These are phyloP conservation scores for Knufia petricola DNA, from an alignment of 2,329 filamentous ascomycete genomes.

Conservation along the genomic window DNA sequence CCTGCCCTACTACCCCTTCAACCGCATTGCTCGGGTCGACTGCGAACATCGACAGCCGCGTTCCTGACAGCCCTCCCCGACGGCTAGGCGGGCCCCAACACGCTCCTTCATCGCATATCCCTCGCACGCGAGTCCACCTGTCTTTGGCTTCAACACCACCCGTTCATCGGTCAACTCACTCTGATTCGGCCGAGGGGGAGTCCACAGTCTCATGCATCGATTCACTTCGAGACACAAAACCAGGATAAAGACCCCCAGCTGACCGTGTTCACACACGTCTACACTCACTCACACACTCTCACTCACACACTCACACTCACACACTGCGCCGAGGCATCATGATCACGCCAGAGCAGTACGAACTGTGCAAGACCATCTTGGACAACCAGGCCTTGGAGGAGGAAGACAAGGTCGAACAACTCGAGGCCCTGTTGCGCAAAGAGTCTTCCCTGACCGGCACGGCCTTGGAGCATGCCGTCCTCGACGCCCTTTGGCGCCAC, in stretches of 20 bases:
- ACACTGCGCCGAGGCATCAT: constrained; percentile 39
- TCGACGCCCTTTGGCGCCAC: constrained; percentile 73
- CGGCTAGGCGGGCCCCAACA: background rate
- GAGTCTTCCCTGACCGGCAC: constrained; percentile 66
- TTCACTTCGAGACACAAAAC: background rate
- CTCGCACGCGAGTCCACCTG: too few species aligned
- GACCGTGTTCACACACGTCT: too few species aligned
- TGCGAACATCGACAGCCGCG: background rate
- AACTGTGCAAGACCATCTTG: constrained; percentile 79
- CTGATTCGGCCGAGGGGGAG: background rate
- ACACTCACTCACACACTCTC: too few species aligned
- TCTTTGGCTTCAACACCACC: too few species aligned
- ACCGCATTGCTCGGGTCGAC: background rate
- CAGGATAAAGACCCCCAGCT: background rate
- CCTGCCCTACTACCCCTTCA: background rate
- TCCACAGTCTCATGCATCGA: background rate
- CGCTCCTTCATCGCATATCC: too few species aligned
- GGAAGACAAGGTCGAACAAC: constrained; percentile 86
- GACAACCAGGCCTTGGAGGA: constrained; percentile 76
- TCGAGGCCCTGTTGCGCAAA: constrained; percentile 75
- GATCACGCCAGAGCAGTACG: constrained; percentile 88
- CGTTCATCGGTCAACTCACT: background rate
- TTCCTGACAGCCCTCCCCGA: background rate
- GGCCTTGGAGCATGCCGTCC: constrained; percentile 76
- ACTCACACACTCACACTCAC: too few species aligned